Conservation (phyloP, 1,284 basidiomycete species). For the Pseudozyma sp. region DNA sequence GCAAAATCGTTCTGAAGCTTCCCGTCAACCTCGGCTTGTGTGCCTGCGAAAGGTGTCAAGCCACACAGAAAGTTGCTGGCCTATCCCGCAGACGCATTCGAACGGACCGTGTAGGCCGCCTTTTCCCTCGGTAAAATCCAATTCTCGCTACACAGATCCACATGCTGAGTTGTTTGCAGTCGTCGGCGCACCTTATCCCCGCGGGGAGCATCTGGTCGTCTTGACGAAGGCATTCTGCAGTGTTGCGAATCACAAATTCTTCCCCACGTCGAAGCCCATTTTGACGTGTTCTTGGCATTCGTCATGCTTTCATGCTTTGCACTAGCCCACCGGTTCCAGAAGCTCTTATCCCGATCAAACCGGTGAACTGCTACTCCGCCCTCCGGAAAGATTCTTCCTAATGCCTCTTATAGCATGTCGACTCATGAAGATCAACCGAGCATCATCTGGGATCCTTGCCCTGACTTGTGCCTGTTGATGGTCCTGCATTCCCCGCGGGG, state of each 20-base stretch:
- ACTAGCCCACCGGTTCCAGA: too few species aligned
- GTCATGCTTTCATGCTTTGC: not conserved
- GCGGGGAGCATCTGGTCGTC: constrained; percentile 5
- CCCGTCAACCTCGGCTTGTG: too few species aligned
- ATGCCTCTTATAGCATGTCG: too few species aligned
- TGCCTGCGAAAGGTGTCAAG: too few species aligned
- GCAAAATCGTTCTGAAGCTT: too few species aligned
- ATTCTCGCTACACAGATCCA: too few species aligned
- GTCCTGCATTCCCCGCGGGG: constrained; percentile 15
- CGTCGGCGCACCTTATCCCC: not conserved
- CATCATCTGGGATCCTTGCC: constrained; percentile 1
- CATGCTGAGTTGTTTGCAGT: too few species aligned
- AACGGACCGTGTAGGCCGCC: not conserved
- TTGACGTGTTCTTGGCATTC: constrained; percentile 5
- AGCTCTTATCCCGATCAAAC: not conserved
- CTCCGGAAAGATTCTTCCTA: too few species aligned
- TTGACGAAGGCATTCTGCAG: not conserved
- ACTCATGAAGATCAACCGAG: not conserved
- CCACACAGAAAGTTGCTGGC: too few species aligned
- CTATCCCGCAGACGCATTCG: too few species aligned
- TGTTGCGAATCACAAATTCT: not conserved
- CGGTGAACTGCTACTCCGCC: not conserved
- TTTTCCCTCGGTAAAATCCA: not conserved
- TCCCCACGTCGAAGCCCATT: constrained; percentile 1
- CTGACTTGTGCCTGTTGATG: not conserved